Percentiles rank a stretch among this genome's conserved stretches.
These are phyloP conservation scores for Chloromonas sp. DNA, from an alignment of 163 green algal species.

Conservation along the genomic window DNA sequence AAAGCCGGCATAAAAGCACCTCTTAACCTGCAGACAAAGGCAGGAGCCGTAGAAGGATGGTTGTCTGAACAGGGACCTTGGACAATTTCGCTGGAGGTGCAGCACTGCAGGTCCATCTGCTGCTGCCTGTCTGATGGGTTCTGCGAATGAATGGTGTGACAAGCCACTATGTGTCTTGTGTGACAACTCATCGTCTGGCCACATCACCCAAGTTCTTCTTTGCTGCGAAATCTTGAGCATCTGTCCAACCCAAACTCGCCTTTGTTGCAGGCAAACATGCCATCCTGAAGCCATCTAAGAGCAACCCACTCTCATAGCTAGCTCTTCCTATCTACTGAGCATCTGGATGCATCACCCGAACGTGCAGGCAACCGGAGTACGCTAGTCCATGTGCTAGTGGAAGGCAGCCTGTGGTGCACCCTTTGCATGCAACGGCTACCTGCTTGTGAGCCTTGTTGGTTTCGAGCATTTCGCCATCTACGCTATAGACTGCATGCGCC, in stretches of 20 bases:
- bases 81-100: not conserved
- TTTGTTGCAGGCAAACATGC: too few species aligned
- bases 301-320: too few species aligned
- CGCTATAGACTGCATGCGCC: not conserved
- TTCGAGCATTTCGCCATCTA: not conserved
- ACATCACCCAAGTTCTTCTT: too few species aligned
- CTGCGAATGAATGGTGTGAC: not conserved
- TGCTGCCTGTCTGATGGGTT: not conserved
- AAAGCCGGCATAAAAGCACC: slow-evolving; percentile 35
- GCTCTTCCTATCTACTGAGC: too few species aligned
- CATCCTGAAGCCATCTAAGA: too few species aligned
- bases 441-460: not conserved
- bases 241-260: too few species aligned
- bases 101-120: not conserved
- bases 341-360: too few species aligned
- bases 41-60: too few species aligned
- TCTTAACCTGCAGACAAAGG: not conserved
- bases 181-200: not conserved
- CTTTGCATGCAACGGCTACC: not conserved
- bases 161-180: not conserved
- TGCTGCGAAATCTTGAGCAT: too few species aligned
- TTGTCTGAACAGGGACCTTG: too few species aligned
- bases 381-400: not conserved
- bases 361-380: not conserved
- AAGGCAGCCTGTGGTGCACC: not conserved